A percentile compares a stretch with the other conserved stretches of the same genome.
Conservation (phyloP, 1,139 yeast species). For the Geotrichum siamense region DNA sequence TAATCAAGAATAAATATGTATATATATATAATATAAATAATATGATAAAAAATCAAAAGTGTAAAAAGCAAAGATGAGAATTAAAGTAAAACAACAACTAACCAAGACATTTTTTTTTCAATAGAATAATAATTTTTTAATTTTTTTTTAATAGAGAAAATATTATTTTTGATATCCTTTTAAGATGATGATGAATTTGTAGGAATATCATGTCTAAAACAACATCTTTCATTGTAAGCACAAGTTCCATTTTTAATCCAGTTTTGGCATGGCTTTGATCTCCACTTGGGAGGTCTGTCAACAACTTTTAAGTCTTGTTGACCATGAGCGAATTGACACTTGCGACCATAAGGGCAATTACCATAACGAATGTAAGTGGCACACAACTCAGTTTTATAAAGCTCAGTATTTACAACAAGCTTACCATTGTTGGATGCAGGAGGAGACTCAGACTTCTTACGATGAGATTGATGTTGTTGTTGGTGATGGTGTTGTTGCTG, state of each 20-base stretch:
- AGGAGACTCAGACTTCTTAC: conserved; percentile 7
- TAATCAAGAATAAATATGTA: too few relatives aligned
- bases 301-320: conserved; percentile 63
- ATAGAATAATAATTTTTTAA: too few relatives aligned
- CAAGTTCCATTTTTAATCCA: conserved; percentile 80
- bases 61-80: too few relatives aligned
- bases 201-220: conserved; percentile 59
- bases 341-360: conserved; percentile 76
- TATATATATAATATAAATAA: too few relatives aligned
- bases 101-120: too few relatives aligned
- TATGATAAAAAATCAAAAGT: too few relatives aligned
- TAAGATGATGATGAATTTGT: background rate
- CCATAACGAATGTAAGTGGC: conserved; percentile 62
- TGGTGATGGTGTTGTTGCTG: conserved; percentile 6
- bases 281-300: conserved; percentile 76
- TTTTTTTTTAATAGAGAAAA: too few relatives aligned
- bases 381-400: conserved; percentile 88
- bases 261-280: conserved; percentile 86
- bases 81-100: too few relatives aligned
- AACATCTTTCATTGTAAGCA: conserved; percentile 85
- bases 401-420: conserved; percentile 52
- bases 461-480: conserved; percentile 7
- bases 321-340: conserved; percentile 96
- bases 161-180: too few relatives aligned
- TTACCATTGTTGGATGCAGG: conserved; percentile 21